Percentiles rank a stretch among this genome's conserved stretches.
Evolutionary conservation across 805 yeast genomes (phyloP).

Genomic region (Zygosaccharomyces pseudorouxii): DNA sequence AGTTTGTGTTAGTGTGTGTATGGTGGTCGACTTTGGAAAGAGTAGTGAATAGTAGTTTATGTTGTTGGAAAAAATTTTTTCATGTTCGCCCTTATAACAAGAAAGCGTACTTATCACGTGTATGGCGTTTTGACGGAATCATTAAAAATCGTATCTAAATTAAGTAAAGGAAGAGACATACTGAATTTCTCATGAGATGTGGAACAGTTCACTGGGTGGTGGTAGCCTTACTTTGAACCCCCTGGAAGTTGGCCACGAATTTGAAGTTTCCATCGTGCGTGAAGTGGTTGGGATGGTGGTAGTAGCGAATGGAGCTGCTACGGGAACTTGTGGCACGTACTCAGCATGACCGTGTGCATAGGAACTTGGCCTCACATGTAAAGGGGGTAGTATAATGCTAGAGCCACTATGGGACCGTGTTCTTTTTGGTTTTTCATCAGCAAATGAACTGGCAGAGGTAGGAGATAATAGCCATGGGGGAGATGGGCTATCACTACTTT

Average conservation of each 20-base stretch:
- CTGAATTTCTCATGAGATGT: background rate
- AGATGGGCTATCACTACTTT: background rate
- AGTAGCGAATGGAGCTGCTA: conserved; percentile 2
- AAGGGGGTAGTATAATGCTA: background rate
- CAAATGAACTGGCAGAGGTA: background rate
- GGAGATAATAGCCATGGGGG: conserved; percentile 4
- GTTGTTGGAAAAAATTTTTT: background rate
- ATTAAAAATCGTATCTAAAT: background rate
- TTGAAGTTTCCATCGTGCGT: background rate
- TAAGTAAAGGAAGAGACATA: background rate
- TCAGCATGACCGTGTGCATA: background rate
- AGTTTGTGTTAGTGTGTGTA: background rate
- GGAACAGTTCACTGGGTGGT: conserved; percentile 19
- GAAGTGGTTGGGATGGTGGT: background rate
- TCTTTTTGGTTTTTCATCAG: background rate
- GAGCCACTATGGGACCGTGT: conserved; percentile 3
- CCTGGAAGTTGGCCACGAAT: background rate
- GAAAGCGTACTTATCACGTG: background rate
- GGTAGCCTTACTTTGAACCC: conserved; percentile 13
- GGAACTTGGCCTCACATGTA: background rate
- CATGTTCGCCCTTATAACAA: background rate
- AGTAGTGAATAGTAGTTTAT: background rate
- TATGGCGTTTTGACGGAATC: background rate
- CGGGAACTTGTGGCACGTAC: background rate
- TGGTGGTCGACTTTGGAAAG: background rate